These are phyloP conservation scores for Colletotrichum sublineola DNA, from an alignment of 2,329 filamentous ascomycete genomes.

Conservation along the genomic window DNA sequence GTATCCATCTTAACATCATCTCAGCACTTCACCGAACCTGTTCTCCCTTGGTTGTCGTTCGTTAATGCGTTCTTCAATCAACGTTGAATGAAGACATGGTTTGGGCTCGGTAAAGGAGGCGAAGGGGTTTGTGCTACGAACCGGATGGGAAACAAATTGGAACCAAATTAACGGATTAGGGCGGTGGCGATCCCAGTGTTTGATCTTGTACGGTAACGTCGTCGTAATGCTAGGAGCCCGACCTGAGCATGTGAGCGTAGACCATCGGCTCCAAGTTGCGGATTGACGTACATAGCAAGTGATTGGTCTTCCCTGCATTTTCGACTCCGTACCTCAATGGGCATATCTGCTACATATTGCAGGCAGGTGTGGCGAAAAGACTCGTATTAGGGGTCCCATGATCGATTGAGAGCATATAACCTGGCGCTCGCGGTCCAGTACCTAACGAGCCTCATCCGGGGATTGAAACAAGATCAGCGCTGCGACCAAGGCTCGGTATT, in stretches of 20 bases:
- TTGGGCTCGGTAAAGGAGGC: not conserved
- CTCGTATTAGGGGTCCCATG: not conserved
- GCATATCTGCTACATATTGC: not conserved
- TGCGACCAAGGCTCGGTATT: not conserved
- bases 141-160: not conserved
- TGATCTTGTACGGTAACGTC: not conserved
- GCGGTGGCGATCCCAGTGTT: not conserved
- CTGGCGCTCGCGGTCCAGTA: conserved; percentile 4
- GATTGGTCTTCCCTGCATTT: not conserved
- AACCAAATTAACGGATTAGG: not conserved
- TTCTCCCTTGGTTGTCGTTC: not conserved
- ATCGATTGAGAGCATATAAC: conserved; percentile 10
- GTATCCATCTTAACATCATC: no score
- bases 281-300: conserved; percentile 1
- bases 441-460: conserved; percentile 15
- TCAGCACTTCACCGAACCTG: not conserved
- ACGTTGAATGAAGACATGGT: not conserved
- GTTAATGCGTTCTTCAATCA: not conserved
- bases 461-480: not conserved
- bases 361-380: conserved; percentile 17
- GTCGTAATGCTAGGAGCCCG: not conserved
- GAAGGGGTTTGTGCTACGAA: not conserved
- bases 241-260: conserved; percentile 12
- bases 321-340: not conserved
- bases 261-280: not conserved